A percentile compares a stretch with the other conserved stretches of the same genome.
These are phyloP conservation scores for Paramecium caudatum DNA, from an alignment of 73 alveolate genomes.

Conservation along the genomic window DNA sequence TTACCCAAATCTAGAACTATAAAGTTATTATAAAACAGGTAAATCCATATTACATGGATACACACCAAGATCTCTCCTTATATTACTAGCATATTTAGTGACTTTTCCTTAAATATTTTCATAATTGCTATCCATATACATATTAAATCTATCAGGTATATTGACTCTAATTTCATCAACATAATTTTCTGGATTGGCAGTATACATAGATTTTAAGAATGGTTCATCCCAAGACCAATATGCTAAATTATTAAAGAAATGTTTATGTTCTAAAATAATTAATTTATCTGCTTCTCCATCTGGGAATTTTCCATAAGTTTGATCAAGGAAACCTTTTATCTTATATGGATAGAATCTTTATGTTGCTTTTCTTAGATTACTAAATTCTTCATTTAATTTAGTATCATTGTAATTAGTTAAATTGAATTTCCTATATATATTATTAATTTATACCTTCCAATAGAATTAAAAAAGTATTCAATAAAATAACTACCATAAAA, in stretches of 20 bases:
- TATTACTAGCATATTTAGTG: constrained; percentile 75
- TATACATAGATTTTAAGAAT: not conserved
- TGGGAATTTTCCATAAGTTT: constrained; percentile 79
- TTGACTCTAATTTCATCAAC: constrained; percentile 72
- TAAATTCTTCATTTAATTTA: not conserved
- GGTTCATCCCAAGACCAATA: constrained; percentile 56
- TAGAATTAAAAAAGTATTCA: not conserved
- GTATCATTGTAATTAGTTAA: constrained; percentile 7
- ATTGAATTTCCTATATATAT: not conserved
- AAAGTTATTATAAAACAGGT: constrained; percentile 80
- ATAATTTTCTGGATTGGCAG: constrained; percentile 67
- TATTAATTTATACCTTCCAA: too few relatives aligned
- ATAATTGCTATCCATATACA: constrained; percentile 73
- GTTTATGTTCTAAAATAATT: constrained; percentile 67
- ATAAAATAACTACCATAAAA: not conserved
- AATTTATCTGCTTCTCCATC: constrained; percentile 61
- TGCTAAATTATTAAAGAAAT: constrained; percentile 48
- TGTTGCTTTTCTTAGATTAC: not conserved
- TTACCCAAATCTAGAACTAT: constrained; percentile 78
- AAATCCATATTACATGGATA: constrained; percentile 79
- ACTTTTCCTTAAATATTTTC: constrained; percentile 79
- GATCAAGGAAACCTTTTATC: constrained; percentile 4
- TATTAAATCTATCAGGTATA: constrained; percentile 68
- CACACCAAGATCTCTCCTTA: constrained; percentile 84
- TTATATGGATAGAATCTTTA: constrained; percentile 28